A percentile compares a stretch with the other conserved stretches of the same genome.
These are phyloP conservation scores for Dovyalis caffra DNA, from an alignment of 345 rosid species.

Conservation along the genomic window DNA sequence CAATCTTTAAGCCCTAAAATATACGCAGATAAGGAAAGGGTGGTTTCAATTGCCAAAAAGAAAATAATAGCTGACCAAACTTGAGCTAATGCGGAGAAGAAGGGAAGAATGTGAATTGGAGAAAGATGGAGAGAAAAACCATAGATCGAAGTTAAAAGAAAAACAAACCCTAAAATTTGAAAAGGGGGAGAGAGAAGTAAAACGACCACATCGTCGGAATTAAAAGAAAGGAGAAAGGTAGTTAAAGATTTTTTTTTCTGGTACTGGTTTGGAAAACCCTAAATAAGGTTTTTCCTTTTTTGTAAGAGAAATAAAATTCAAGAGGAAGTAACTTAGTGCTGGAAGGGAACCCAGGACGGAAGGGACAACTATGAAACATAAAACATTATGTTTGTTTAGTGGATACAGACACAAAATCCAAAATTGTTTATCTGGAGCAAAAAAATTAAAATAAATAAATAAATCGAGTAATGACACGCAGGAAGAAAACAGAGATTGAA, in stretches of 20 bases:
- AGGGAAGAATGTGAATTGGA: constrained; percentile 2
- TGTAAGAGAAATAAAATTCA: too few species aligned
- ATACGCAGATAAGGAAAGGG: neutral
- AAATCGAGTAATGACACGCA: too few species aligned
- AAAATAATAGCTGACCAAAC: neutral
- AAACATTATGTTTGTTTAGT: too few species aligned
- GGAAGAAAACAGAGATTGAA: too few species aligned
- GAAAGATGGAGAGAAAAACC: neutral
- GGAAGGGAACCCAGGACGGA: too few species aligned
- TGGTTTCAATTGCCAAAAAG: neutral
- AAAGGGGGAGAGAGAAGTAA: too few species aligned
- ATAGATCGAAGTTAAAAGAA: neutral
- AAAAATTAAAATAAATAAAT: too few species aligned
- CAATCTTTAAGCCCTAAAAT: constrained; percentile 19
- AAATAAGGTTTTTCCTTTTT: neutral
- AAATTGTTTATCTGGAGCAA: too few species aligned
- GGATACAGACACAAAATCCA: too few species aligned
- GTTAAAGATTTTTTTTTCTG: neutral
- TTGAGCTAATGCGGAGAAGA: constrained; percentile 16
- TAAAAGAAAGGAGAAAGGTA: neutral
- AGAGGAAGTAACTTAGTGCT: too few species aligned
- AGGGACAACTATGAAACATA: too few species aligned
- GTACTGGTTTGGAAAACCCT: neutral
- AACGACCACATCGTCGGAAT: neutral
- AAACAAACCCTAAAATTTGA: constrained; percentile 1